Conservation (phyloP, 2,329 filamentous ascomycete genomes). For the Alternaria panax region DNA sequence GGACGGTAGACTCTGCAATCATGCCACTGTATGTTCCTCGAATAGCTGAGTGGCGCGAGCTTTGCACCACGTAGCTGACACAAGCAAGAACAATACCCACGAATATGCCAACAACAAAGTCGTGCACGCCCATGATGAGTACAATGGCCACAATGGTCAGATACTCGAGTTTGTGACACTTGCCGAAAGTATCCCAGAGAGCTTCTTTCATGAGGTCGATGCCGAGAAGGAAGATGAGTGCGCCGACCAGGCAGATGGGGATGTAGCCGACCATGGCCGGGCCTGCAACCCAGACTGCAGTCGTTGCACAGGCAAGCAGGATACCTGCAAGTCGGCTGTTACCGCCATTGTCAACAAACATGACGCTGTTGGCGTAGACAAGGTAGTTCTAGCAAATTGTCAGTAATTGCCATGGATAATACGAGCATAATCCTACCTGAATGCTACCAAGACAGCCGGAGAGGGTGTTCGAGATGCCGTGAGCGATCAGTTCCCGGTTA, state of each 20-base stretch:
- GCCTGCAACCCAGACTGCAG: slow-evolving; percentile 82
- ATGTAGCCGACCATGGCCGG: slow-evolving; percentile 92
- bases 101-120: slow-evolving; percentile 94
- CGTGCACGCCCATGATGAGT: slow-evolving; percentile 93
- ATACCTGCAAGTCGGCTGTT: slow-evolving; percentile 85
- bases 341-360: slow-evolving; percentile 93
- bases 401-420: slow-evolving; percentile 12
- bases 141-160: slow-evolving; percentile 88
- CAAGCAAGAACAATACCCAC: slow-evolving; percentile 92
- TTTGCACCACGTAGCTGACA: slow-evolving; percentile 88
- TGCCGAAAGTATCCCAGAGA: slow-evolving; percentile 85
- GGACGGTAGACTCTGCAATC: slow-evolving; percentile 88
- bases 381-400: slow-evolving; percentile 77
- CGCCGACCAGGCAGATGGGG: slow-evolving; percentile 95
- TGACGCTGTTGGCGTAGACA: slow-evolving; percentile 96
- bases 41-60: slow-evolving; percentile 87
- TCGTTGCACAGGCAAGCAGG: slow-evolving; percentile 81
- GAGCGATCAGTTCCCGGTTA: slow-evolving; percentile 88
- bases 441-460: slow-evolving; percentile 90
- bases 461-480: slow-evolving; percentile 90
- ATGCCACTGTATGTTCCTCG: slow-evolving; percentile 89
- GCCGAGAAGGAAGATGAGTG: slow-evolving; percentile 91
- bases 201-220: slow-evolving; percentile 92
- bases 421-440: slow-evolving; percentile 53
- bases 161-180: slow-evolving; percentile 86